Percentiles rank a stretch among this genome's conserved stretches.
These are phyloP conservation scores for Carallia pectinifolia DNA, from an alignment of 345 rosid genomes.

Conservation along the genomic window DNA sequence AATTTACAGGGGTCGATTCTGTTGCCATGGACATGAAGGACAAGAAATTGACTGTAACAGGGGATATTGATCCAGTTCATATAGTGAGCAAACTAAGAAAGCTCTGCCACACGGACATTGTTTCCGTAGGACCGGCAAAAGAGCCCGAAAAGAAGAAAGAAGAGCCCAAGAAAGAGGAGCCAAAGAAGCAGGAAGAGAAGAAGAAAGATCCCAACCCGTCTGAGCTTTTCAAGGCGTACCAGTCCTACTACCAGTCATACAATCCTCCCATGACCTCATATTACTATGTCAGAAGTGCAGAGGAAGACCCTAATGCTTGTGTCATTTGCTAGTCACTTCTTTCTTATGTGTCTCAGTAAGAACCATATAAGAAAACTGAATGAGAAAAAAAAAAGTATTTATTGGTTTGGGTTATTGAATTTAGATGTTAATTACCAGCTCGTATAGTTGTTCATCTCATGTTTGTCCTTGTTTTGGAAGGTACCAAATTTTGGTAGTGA, in stretches of 20 bases:
- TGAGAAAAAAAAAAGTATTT: not conserved
- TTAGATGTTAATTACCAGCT: not conserved
- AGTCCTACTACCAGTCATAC: conserved; percentile 19
- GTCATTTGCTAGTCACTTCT: conserved; percentile 32
- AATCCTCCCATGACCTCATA: conserved; percentile 18
- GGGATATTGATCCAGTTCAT: conserved; percentile 44
- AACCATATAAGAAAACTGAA: not conserved
- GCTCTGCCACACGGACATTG: conserved; percentile 41
- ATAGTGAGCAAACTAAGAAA: conserved; percentile 54
- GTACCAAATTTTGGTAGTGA: not conserved
- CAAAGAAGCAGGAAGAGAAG: conserved; percentile 21
- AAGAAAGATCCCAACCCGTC: conserved; percentile 20
- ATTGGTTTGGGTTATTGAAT: not conserved
- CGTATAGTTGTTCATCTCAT: not conserved
- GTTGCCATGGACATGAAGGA: conserved; percentile 56
- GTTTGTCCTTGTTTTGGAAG: not conserved
- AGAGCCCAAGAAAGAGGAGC: conserved; percentile 33
- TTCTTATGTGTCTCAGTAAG: too few species aligned
- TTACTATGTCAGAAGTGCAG: conserved; percentile 22
- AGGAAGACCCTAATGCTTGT: conserved; percentile 45
- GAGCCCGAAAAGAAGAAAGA: conserved; percentile 59
- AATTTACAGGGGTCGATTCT: conserved; percentile 49
- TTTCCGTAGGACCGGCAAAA: conserved; percentile 61
- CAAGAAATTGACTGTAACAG: conserved; percentile 55
- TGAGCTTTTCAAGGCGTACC: conserved; percentile 22